Conservation (phyloP, 768 basidiomycete species). For the Serendipita sp. region DNA sequence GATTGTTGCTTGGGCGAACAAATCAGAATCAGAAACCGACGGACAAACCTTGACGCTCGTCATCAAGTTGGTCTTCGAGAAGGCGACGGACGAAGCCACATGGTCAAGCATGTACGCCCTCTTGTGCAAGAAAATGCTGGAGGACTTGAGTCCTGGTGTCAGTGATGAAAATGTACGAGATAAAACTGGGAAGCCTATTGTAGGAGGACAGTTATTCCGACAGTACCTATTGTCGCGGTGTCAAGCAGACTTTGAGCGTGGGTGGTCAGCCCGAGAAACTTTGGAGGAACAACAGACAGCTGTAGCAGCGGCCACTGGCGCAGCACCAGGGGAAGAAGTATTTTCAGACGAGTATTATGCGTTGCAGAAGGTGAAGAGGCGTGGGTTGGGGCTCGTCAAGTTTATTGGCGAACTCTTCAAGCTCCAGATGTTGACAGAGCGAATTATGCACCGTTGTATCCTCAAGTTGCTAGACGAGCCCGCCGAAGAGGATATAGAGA, state of each 20-base stretch:
- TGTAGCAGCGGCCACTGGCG: constrained; percentile 19
- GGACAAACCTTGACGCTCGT: constrained; percentile 30
- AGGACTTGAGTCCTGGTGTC: constrained; percentile 23
- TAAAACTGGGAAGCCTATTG: constrained; percentile 22
- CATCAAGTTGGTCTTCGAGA: constrained; percentile 24
- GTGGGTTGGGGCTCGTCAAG: constrained; percentile 30
- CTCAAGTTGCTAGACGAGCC: constrained; percentile 26
- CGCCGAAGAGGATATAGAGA: constrained; percentile 34
- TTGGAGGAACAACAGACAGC: constrained; percentile 1
- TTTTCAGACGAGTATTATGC: constrained; percentile 33
- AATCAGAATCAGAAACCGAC: constrained; percentile 26
- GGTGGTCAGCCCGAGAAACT: constrained; percentile 20
- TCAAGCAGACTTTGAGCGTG: constrained; percentile 31
- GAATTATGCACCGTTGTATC: constrained; percentile 30
- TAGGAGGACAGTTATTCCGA: constrained; percentile 29
- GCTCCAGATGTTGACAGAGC: constrained; percentile 28
- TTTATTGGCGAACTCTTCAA: constrained; percentile 34
- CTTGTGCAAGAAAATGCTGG: constrained; percentile 26
- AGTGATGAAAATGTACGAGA: constrained; percentile 22
- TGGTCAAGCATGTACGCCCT: constrained; percentile 32
- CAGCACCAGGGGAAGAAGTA: constrained; percentile 17
- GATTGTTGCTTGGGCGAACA: constrained; percentile 32
- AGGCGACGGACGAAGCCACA: constrained; percentile 33
- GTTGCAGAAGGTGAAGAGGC: constrained; percentile 30
- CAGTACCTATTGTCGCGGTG: constrained; percentile 32